Evolutionary conservation across 192 early-diverging fungal species (phyloP).

Genomic region (Coemansia sp.): DNA sequence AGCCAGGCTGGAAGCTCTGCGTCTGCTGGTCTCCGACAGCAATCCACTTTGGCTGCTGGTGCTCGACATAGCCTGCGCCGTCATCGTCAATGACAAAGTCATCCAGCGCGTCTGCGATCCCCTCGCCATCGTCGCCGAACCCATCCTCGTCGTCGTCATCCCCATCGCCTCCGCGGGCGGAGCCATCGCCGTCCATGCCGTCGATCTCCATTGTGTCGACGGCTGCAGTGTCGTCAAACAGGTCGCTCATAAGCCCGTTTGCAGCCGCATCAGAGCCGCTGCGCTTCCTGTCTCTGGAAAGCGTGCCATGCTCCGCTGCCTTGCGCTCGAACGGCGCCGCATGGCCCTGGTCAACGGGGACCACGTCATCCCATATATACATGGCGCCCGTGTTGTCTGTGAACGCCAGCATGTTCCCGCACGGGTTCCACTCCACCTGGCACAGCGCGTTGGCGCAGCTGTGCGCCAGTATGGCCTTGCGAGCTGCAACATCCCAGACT

Average conservation of each 20-base stretch:
- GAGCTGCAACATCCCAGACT: slow-evolving; percentile 67
- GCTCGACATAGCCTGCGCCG: slow-evolving; percentile 64
- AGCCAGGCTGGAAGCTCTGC: slow-evolving; percentile 78
- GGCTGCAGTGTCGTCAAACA: slow-evolving; percentile 30
- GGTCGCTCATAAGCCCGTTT: slow-evolving; percentile 54
- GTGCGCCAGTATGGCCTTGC: slow-evolving; percentile 47
- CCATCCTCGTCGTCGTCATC: slow-evolving; percentile 13
- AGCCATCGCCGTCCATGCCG: slow-evolving; percentile 18
- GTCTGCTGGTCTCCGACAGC: slow-evolving; percentile 16
- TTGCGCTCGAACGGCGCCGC: slow-evolving; percentile 20
- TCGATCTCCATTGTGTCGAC: slow-evolving; percentile 11
- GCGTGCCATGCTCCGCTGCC: slow-evolving; percentile 1
- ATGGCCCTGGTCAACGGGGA: slow-evolving; percentile 52
- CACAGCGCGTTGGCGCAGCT: slow-evolving; percentile 47
- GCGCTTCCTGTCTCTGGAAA: neutral
- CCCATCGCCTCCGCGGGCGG: neutral
- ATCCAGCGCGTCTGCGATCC: slow-evolving; percentile 62
- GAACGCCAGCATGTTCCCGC: slow-evolving; percentile 62
- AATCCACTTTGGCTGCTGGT: slow-evolving; percentile 39
- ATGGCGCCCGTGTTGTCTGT: slow-evolving; percentile 60
- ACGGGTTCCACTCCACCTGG: slow-evolving; percentile 69
- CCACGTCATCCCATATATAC: slow-evolving; percentile 60
- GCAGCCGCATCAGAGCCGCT: slow-evolving; percentile 13
- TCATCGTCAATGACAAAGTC: slow-evolving; percentile 93
- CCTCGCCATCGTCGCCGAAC: slow-evolving; percentile 26